Evolutionary conservation across 306 rosid genomes (phyloP), one percentile per base, ranked within the genome.

Genomic region (Dalbergia cochinchinensis): DNA sequence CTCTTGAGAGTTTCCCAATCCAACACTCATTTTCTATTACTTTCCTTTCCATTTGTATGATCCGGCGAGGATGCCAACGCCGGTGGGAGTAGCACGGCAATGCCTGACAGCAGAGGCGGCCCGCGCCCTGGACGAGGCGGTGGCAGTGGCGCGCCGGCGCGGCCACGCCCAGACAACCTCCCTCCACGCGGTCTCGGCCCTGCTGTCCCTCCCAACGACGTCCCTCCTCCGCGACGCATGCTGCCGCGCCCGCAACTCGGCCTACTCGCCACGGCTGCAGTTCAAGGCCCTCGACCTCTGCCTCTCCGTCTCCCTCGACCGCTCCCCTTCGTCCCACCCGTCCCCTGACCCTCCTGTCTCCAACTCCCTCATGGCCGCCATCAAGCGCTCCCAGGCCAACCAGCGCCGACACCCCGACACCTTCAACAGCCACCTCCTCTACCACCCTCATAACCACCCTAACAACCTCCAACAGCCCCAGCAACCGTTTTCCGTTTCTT

Each of bases 361-460:
- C 2, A 96, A 96, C 85, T 96, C 99, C 0, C 94, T 96, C 87
- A 93, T 91, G 99, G 99, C 99, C 0, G 99, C 99, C 60, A 86
- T 96, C 13, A 96, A 96, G 58, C 93, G 99, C 7, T 96, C 99
- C 4, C 99, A 96, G 71, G 98, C 99, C 4, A 96, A 91, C 89
- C 99, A 96, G 65, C 74, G 99, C 1, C 85, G 98, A 0, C 98
- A 93, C 74, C 99, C 99, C 0, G 98, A 96, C 62, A 91, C 60
- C 9, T 54, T 54, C 60, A 13, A 54, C 15, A 51, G 9, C 58
- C 58, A 89, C 19, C 90, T 90, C 53, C 97, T 92, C 41, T 83
- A 90, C 35, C 88, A 86, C 35, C 89, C 86, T 80, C 97, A 89
- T 19, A 92, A 88, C 18, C 8, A 18, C 54, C 18, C 42, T 3